Evolutionary conservation across 2,329 filamentous ascomycete species (phyloP).

Genomic region (Aspergillus neotritici): DNA sequence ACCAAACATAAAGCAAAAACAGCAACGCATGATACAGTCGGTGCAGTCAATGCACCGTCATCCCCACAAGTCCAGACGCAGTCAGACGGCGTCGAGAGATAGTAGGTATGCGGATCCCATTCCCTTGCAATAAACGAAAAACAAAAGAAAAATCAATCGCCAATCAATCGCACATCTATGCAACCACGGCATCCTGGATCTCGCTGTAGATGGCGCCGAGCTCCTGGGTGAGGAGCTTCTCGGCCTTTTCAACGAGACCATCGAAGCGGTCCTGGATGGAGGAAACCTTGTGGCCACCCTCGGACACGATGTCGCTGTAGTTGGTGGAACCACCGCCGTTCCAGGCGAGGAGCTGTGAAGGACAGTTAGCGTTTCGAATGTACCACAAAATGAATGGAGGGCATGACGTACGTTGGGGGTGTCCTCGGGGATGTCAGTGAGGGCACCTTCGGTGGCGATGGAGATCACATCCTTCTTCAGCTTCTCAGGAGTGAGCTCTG

Average conservation of each 20-base stretch:
- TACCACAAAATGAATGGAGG: background rate
- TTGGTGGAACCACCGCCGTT: conserved; percentile 94
- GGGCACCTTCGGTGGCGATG: conserved; percentile 71
- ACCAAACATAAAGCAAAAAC: conserved; percentile 3
- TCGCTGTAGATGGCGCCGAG: conserved; percentile 46
- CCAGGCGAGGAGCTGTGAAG: conserved; percentile 73
- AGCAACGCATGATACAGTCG: conserved; percentile 15
- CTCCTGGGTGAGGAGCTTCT: conserved; percentile 39
- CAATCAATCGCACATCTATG: conserved; percentile 38
- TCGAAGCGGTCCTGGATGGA: conserved; percentile 36
- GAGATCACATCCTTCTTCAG: conserved; percentile 83
- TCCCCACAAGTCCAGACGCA: conserved; percentile 5
- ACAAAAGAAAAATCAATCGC: conserved; percentile 4
- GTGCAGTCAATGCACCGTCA: conserved; percentile 16
- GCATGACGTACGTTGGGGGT: conserved; percentile 67
- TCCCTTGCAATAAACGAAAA: conserved; percentile 10
- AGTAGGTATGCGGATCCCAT: conserved; percentile 21
- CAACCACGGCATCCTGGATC: conserved; percentile 35
- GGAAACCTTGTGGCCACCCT: conserved; percentile 60
- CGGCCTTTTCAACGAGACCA: conserved; percentile 44
- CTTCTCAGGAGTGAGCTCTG: conserved; percentile 84
- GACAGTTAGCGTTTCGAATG: conserved; percentile 19
- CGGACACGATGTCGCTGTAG: conserved; percentile 74
- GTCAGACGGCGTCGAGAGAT: conserved; percentile 1
- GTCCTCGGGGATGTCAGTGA: conserved; percentile 74